Percentiles rank a stretch among this genome's conserved stretches.
Evolutionary conservation across 805 yeast species (phyloP).

Genomic region (Sugiyamaella lignohabitans): DNA sequence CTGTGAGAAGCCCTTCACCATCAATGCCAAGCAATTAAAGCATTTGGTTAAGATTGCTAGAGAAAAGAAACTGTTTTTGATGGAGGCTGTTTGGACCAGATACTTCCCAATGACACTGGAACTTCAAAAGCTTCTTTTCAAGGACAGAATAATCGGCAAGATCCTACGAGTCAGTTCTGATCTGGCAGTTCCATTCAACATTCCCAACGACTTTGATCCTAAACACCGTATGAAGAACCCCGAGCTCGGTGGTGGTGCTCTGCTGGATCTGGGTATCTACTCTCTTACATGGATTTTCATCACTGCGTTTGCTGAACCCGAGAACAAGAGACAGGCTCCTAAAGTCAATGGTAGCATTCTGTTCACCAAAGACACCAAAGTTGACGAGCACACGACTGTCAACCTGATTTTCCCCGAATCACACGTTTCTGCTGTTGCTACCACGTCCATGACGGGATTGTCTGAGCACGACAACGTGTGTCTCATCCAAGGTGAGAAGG

Average conservation of each 20-base stretch:
- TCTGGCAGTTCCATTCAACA: conserved; percentile 13
- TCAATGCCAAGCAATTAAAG: conserved; percentile 40
- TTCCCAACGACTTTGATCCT: conserved; percentile 5
- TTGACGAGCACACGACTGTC: conserved; percentile 15
- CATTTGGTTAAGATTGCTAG: conserved; percentile 41
- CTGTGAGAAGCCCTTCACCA: conserved; percentile 50
- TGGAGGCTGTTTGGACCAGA: conserved; percentile 45
- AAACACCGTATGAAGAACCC: conserved; percentile 39
- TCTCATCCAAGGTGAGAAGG: conserved; percentile 20
- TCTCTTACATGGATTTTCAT: conserved; percentile 36
- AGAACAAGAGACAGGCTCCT: conserved; percentile 13
- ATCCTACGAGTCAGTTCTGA: conserved; percentile 40
- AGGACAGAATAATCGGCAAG: conserved; percentile 42
- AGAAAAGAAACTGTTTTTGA: conserved; percentile 39
- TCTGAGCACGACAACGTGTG: conserved; percentile 11
- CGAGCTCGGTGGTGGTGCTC: conserved; percentile 48
- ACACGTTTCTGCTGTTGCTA: conserved; percentile 13
- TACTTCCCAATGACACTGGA: conserved; percentile 40
- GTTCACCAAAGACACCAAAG: conserved; percentile 13
- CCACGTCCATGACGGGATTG: conserved; percentile 8
- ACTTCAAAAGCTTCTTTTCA: conserved; percentile 34
- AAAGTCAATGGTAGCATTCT: conserved; percentile 10
- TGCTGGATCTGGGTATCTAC: conserved; percentile 52
- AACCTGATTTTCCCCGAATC: conserved; percentile 13
- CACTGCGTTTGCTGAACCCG: conserved; percentile 16